A percentile compares a stretch with the other conserved stretches of the same genome.
Conservation (phyloP, 164 flowering plant species). For the Dillenia turbinata region DNA sequence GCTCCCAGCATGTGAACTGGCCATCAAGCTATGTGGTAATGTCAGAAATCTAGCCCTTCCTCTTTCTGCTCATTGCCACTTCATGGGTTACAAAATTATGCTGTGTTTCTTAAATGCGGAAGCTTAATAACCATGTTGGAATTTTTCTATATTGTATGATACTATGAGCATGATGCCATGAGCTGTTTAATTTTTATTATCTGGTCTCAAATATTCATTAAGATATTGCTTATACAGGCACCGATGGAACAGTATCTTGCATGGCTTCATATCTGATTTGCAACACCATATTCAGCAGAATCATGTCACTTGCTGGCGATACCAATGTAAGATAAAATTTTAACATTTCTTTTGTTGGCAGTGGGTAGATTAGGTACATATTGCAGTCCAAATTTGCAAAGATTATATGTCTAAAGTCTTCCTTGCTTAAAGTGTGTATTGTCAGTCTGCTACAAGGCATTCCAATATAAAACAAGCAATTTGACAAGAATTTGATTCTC, state of each 20-base stretch:
- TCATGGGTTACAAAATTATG: not conserved
- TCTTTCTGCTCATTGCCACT: not conserved
- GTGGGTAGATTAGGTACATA: not conserved
- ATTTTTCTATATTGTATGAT: not conserved
- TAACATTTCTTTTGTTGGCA: not conserved
- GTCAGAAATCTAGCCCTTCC: not conserved
- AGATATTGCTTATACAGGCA: conserved; percentile 31
- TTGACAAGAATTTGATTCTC: no score
- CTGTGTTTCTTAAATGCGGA: not conserved
- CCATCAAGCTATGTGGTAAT: conserved; percentile 61
- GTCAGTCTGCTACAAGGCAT: no score
- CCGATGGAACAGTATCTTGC: conserved; percentile 55
- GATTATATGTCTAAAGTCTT: not conserved
- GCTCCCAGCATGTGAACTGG: conserved; percentile 47
- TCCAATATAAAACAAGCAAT: no score
- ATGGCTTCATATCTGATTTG: conserved; percentile 49
- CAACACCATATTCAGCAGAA: conserved; percentile 48
- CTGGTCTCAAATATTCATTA: not conserved
- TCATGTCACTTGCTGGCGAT: conserved; percentile 40
- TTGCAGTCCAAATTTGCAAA: not conserved
- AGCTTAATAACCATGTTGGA: not conserved
- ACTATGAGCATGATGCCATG: not conserved
- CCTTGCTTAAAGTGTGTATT: no score
- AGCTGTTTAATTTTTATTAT: not conserved
- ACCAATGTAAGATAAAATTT: conserved; percentile 44